Evolutionary conservation across 73 alveolate genomes (phyloP).

Genomic region (Paramecium biaurelia): DNA sequence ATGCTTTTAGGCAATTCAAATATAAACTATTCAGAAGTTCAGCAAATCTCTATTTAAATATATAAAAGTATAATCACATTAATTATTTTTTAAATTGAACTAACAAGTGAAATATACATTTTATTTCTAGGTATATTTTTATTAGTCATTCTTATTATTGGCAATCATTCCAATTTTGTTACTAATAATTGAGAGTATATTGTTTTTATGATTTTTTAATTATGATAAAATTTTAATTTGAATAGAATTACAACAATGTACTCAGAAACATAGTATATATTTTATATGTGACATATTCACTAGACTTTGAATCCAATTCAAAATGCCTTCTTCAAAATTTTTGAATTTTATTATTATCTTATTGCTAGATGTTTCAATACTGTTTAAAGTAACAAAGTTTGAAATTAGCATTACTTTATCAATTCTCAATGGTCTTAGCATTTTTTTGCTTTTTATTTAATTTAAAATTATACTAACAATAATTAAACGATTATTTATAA

Average conservation of each 20-base stretch:
- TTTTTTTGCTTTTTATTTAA: not conserved
- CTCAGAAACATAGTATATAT: not conserved
- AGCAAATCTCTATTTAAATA: not conserved
- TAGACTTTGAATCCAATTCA: not conserved
- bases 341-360: not conserved
- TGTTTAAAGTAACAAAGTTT: not conserved
- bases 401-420: conserved; percentile 54
- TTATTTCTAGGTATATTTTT: not conserved
- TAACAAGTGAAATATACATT: not conserved
- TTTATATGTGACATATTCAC: not conserved
- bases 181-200: not conserved
- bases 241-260: not conserved
- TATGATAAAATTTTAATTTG: not conserved
- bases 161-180: not conserved
- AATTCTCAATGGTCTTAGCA: conserved; percentile 55
- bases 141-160: not conserved
- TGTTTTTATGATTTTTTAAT: not conserved
- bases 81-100: not conserved
- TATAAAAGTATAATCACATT: not conserved
- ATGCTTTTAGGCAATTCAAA: no score
- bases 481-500: not conserved
- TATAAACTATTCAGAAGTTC: not conserved
- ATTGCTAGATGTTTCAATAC: not conserved
- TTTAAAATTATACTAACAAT: not conserved
- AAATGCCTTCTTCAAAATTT: conserved; percentile 34